Evolutionary conservation across 2,329 filamentous ascomycete species (phyloP), one percentile per base, ranked within the genome.

Genomic region (Epichloe gansuensis): DNA sequence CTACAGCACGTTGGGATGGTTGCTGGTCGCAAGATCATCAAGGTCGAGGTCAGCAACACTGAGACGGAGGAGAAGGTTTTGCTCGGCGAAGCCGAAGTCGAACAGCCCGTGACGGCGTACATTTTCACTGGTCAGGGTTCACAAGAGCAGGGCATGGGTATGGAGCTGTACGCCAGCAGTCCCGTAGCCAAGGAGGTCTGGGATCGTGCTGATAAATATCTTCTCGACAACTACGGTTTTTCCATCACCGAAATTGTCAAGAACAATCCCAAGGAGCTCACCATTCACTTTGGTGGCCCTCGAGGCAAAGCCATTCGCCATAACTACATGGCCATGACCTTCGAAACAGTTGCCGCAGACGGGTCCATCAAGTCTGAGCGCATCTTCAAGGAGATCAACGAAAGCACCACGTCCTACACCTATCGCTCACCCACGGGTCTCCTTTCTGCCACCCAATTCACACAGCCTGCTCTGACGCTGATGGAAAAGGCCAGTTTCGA

Each of bases 401-500:
- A 97, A 72, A 84, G 78, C 65, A 97, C 91, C 2, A 87, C 87
- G 5, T 97, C 87, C 0, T 98, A 98, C 77, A 98, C 93, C 2
- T 98, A 97, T 77, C 82, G 87, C 54, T 98, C 93, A 12, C 93
- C 93, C 1, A 94, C 88, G 3, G 93, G 93, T 63, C 80, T 98
- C 51, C 79, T 98, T 40, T 98, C 93, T 39, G 93, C 94, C 4
- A 98, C 93, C 4, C 93, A 98, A 67, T 98, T 98, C 75, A 98
- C 93, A 0, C 93, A 98, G 71, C 93, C 93, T 36, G 93, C 93
- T 49, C 75, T 98, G 61, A 98, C 93, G 0, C 79, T 98, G 48
- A 98, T 98, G 94, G 93, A 98, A 77, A 98, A 98, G 80, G 93
- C 93, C 54, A 95, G 89, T 63, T 98, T 98, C 61, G 93, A 97